Evolutionary conservation across 2,329 filamentous ascomycete species (phyloP).

Genomic region (Pyrenophora teres): DNA sequence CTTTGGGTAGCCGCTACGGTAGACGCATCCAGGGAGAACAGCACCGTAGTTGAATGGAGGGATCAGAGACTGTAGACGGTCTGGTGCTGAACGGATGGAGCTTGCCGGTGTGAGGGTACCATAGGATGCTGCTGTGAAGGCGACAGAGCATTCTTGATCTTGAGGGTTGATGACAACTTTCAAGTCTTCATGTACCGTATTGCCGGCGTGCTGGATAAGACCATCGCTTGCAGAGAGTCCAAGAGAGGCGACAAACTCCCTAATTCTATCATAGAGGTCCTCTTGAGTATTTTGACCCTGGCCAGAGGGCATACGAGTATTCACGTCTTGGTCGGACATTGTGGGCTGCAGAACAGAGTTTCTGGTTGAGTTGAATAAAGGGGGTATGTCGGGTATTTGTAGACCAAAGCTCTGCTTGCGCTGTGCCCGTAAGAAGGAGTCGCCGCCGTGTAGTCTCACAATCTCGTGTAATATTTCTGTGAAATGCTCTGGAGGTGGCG

Average conservation of each 20-base stretch:
- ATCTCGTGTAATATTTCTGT: not conserved
- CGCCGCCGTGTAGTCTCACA: not conserved
- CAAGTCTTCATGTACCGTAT: constrained; percentile 42
- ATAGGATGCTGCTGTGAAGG: constrained; percentile 17
- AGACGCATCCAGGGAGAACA: constrained; percentile 73
- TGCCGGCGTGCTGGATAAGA: constrained; percentile 36
- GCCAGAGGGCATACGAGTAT: constrained; percentile 4
- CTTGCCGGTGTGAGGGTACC: constrained; percentile 21
- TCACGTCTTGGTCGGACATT: constrained; percentile 20
- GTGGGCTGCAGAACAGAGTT: constrained; percentile 1
- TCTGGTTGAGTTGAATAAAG: not conserved
- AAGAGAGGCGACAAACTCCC: constrained; percentile 26
- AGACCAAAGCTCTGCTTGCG: not conserved
- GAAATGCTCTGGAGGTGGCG: not conserved
- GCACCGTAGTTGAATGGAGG: constrained; percentile 77
- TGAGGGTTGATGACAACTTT: constrained; percentile 18
- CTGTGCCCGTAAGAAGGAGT: not conserved
- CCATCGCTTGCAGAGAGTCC: constrained; percentile 28
- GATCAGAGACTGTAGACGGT: constrained; percentile 46
- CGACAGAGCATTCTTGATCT: constrained; percentile 20
- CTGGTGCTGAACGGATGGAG: constrained; percentile 26
- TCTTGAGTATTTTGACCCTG: constrained; percentile 11
- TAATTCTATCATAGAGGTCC: constrained; percentile 26
- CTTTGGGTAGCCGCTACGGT: constrained; percentile 80
- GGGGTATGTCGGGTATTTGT: not conserved